Evolutionary conservation across 1,284 basidiomycete species (phyloP), one percentile per base, ranked within the genome.

Genomic region (Trichosporon faecale): DNA sequence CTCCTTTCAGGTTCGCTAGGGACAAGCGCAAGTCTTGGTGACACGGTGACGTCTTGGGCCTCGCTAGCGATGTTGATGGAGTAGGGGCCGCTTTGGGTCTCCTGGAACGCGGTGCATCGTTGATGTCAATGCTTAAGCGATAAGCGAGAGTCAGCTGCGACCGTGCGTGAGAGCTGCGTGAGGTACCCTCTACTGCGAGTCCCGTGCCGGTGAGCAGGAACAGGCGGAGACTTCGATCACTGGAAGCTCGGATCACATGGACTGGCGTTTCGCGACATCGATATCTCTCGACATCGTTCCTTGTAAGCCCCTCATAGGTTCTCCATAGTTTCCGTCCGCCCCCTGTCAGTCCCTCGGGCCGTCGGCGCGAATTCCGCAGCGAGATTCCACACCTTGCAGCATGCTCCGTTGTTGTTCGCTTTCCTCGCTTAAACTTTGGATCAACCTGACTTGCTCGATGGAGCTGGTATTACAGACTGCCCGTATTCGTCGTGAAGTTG

Each of bases 181-280:
- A 18, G 8, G 40, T 4, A 14, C 5, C 11, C 33, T 11, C 40
- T 49, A n/a, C n/a, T 23, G 46, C 21, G 46, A 49, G 46, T 49
- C 21, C 46, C 23, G 23, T 25, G 49, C 49, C n/a, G 23, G 5
- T 25, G 23, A 9, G 11, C 49, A 23, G 49, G 49, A 21, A 52
- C 49, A 3, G 8, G 21, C 49, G 9, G 3, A 25, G 49, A 6
- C 7, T 11, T 52, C 49, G 49, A 52, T 52, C 49, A 25, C 21
- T 52, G 49, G 49, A 52, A 52, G 21, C 49, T 52, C 49, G 23
- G 49, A 52, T 52, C 49, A 52, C 49, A 52, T 52, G 49, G 49
- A 52, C 49, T 21, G 12, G 49, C n/a, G 49, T 21, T 25, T 52
- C 21, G 49, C 21, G 49, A 25, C 49, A 2, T 52, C 21, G 21